These are phyloP conservation scores for Tirmania nivea DNA, from an alignment of 495 filamentous ascomycete species.

Conservation along the genomic window DNA sequence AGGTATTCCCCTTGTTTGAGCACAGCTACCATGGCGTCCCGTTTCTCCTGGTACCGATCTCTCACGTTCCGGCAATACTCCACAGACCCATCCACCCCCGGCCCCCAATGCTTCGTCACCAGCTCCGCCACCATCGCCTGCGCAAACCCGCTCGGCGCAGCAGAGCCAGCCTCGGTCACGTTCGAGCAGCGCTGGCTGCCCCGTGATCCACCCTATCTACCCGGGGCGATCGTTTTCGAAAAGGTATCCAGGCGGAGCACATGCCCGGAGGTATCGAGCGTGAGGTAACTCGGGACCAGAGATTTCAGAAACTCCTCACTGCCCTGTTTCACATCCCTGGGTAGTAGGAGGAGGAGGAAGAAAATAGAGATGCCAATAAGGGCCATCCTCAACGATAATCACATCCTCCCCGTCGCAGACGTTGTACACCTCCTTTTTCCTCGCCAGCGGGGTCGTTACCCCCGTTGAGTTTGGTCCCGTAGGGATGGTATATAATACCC, in stretches of 20 bases:
- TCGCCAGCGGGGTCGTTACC: slow-evolving; percentile 42
- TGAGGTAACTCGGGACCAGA: slow-evolving; percentile 53
- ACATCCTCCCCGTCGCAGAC: slow-evolving; percentile 71
- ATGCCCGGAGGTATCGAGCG: slow-evolving; percentile 59
- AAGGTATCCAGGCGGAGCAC: slow-evolving; percentile 70
- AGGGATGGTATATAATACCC: slow-evolving; percentile 65
- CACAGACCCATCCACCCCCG: slow-evolving; percentile 53
- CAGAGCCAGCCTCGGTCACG: slow-evolving; percentile 56
- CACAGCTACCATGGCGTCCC: slow-evolving; percentile 48
- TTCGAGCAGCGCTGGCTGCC: slow-evolving; percentile 56
- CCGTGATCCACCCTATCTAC: slow-evolving; percentile 66
- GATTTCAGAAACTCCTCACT: slow-evolving; percentile 48
- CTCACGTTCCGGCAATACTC: slow-evolving; percentile 70
- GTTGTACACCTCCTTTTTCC: slow-evolving; percentile 56
- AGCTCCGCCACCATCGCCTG: slow-evolving; percentile 60
- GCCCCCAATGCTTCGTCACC: slow-evolving; percentile 45
- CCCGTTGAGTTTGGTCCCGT: slow-evolving; percentile 87
- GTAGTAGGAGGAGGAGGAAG: slow-evolving; percentile 31
- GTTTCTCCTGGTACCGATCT: slow-evolving; percentile 59
- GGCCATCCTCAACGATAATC: slow-evolving; percentile 84
- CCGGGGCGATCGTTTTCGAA: slow-evolving; percentile 62
- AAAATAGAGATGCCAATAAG: slow-evolving; percentile 90
- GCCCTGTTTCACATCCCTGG: slow-evolving; percentile 17
- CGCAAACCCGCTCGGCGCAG: slow-evolving; percentile 73
- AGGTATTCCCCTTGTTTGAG: slow-evolving; percentile 42